Base-by-base conservation (phyloP, 352 stramenopile species). In the Phytophthora nicotianae region DNA sequence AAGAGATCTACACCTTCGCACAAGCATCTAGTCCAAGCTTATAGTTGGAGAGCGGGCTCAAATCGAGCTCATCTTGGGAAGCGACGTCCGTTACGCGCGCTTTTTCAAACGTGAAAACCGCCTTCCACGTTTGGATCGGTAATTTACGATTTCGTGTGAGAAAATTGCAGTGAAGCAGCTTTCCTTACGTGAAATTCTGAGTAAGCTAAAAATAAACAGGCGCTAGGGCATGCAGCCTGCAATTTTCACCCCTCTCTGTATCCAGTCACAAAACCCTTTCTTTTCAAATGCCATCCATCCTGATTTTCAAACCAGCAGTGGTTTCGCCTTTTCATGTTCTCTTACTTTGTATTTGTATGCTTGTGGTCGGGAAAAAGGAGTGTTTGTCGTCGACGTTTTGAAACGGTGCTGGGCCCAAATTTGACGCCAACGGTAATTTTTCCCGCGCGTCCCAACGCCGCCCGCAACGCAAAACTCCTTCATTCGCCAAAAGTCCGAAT, bases 401-500 rank as follows among this genome's bases (percentile, higher is more conserved):
- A 73, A 70, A 75, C 62, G 51, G 56, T 24, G 40, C 37, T 9
- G 50, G 58, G 24, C 7, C 45, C 55, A 67, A 64, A 70, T 78
- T 70, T 74, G 58, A 74, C 60, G 48, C 47, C 58, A 62, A 43
- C 42, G 49, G 45, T 66, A 71, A 64, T 53, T 63, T 71, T 68
- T 64, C 62, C 33, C 32, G 42, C 56, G 40, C 62, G 42, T 50
- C 58, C 55, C 56, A 68, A 65, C 47, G 42, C 54, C 41, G 56
- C 46, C 26, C 49, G n/a, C 51, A 62, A 67, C 50, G 38, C 49
- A 41, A 17, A 38, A 77, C 74, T 82, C 37, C 81, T 88, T 91
- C 84, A 93, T 93, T 93, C 80, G 82, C 65, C 80, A 93, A 93
- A 93, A 93, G 74, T 88, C 83, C 75, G 66, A 63, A 82, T 72